Evolutionary conservation across 768 basidiomycete genomes (phyloP).

Genomic region (Multifurca ochricompacta): DNA sequence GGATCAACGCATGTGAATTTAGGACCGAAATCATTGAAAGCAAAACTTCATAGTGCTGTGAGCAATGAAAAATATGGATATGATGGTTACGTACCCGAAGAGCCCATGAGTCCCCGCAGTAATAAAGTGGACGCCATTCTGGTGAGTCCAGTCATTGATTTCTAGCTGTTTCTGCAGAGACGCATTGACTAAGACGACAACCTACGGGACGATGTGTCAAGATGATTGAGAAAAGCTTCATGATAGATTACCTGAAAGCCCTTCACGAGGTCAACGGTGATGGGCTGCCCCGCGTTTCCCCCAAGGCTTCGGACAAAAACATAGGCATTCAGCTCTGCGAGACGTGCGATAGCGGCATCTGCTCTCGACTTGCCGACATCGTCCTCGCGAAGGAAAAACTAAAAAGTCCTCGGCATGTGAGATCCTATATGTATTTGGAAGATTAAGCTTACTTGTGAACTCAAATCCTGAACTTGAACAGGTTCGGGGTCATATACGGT

Average conservation of each 20-base stretch:
- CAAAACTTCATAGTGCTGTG: constrained; percentile 47
- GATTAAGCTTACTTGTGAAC: constrained; percentile 64
- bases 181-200: constrained; percentile 80
- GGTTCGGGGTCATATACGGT: constrained; percentile 92
- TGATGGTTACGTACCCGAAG: constrained; percentile 62
- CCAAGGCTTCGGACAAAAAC: constrained; percentile 88
- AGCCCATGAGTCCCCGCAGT: constrained; percentile 87
- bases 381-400: constrained; percentile 90
- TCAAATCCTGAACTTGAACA: constrained; percentile 81
- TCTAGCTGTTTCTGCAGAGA: constrained; percentile 79
- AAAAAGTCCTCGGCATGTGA: background rate
- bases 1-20: constrained; percentile 95
- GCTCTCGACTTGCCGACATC: constrained; percentile 89
- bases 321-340: constrained; percentile 93
- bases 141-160: constrained; percentile 93
- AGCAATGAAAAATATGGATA: constrained; percentile 7
- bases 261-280: constrained; percentile 73
- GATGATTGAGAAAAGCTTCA: background rate
- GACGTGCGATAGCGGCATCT: constrained; percentile 74
- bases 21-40: constrained; percentile 94
- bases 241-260: constrained; percentile 68
- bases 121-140: constrained; percentile 85
- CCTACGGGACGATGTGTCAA: constrained; percentile 37
- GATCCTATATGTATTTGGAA: background rate
- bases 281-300: constrained; percentile 66